Base-by-base conservation (phyloP, 306 rosid species). In the Lagenaria siceraria region DNA sequence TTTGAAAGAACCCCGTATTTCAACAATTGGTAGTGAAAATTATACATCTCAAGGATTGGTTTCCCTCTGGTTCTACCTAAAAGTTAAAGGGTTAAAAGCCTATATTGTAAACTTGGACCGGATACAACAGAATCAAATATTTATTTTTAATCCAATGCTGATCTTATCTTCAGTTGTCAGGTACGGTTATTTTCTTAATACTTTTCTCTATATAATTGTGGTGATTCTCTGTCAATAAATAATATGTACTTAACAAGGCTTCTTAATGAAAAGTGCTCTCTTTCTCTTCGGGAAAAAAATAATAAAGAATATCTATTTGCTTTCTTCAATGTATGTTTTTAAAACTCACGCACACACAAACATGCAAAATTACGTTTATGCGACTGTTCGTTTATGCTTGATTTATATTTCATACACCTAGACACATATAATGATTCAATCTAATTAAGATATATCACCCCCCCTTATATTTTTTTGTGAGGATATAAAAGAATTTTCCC, bases 1-100 rank as follows among this genome's bases (percentile, higher is more conserved):
- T 79, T 88, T 90, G 87, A 82, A 82, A 69, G 89, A 87, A 83
- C 88, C 90, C 76, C 85, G 43, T 81, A 69, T 81, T 78, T 88
- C 87, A 43, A 85, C 84, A 83, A 86, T 84, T 25, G 75, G 78
- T 60, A 78, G 72, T 82, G 90, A 79, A 42, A 90, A 87, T 72
- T 90, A 90, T 82, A 78, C 84, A 59, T 87, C 90, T 53, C 87
- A 82, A 38, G 85, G 86, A 78, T 77, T 80, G 75, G 75, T 87
- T 81, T 83, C 91, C 43, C 76, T 87, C 64, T 82, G 83, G 80
- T 87, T 81, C 54, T 87, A 89, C 83, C 76, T 92, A 75, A 87
- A 66, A 68, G 72, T 88, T 64, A 82, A 83, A 82, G 98, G 97
- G 77, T 42, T 90, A 70, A 82, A 81, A 84, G 89, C 82, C 82